Percentiles rank a stretch among this genome's conserved stretches.
Evolutionary conservation across 1,284 basidiomycete species (phyloP).

Genomic region (Cryptococcus sp.): DNA sequence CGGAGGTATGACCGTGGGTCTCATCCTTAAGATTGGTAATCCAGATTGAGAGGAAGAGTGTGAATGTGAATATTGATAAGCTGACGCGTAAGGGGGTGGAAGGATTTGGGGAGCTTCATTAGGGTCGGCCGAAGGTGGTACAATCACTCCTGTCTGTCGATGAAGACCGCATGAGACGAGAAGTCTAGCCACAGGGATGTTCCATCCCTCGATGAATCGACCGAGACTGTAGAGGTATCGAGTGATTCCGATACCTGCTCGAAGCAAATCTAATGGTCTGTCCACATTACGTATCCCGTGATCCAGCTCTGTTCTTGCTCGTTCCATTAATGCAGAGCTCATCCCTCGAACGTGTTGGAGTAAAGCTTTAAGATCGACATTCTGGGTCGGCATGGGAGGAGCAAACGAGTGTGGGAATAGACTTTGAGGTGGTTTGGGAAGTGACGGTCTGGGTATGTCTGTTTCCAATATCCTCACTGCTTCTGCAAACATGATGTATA

Average conservation of each 20-base stretch:
- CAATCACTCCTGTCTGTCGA: slow-evolving; percentile 19
- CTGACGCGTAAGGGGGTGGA: not conserved
- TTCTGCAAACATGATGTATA: slow-evolving; percentile 37
- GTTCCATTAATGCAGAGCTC: slow-evolving; percentile 16
- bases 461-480: slow-evolving; percentile 22
- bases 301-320: slow-evolving; percentile 26
- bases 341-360: slow-evolving; percentile 19
- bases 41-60: not conserved
- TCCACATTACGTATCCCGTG: slow-evolving; percentile 27
- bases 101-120: not conserved
- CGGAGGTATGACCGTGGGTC: slow-evolving; percentile 31
- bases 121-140: not conserved
- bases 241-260: slow-evolving; percentile 30
- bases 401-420: slow-evolving; percentile 11
- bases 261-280: slow-evolving; percentile 28
- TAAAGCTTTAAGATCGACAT: slow-evolving; percentile 6
- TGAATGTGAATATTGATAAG: slow-evolving; percentile 6
- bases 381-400: slow-evolving; percentile 5
- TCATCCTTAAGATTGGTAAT: slow-evolving; percentile 21
- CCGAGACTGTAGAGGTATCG: slow-evolving; percentile 25
- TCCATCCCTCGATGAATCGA: slow-evolving; percentile 36
- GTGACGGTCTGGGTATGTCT: slow-evolving; percentile 9
- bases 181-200: slow-evolving; percentile 26
- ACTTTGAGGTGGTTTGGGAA: slow-evolving; percentile 9
- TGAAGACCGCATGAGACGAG: slow-evolving; percentile 34